Evolutionary conservation across 1,139 yeast species (phyloP).

Genomic region (Geotrichum fermentans): DNA sequence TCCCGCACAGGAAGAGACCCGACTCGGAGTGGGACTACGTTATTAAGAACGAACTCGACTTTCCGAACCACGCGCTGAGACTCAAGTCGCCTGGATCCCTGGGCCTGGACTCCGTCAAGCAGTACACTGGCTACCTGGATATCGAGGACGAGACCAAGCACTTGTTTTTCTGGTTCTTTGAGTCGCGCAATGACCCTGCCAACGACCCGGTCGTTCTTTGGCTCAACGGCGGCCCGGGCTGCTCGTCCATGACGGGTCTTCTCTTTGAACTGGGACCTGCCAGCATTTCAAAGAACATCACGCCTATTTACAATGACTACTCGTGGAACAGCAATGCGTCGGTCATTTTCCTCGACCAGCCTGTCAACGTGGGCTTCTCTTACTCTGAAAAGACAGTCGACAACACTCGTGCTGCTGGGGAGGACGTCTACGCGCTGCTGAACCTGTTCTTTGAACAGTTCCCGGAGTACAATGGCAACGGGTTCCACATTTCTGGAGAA

Average conservation of each 20-base stretch:
- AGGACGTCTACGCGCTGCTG: constrained; percentile 73
- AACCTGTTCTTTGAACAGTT: constrained; percentile 72
- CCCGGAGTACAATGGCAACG: constrained; percentile 52
- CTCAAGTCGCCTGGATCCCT: constrained; percentile 56
- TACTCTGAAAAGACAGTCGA: constrained; percentile 55
- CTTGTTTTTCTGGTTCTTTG: constrained; percentile 80
- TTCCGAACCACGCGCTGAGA: constrained; percentile 20
- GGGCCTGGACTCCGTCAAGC: constrained; percentile 69
- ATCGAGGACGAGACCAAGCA: constrained; percentile 73
- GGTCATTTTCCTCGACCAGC: constrained; percentile 90
- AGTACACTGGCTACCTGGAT: constrained; percentile 84
- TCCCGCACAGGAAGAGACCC: constrained; percentile 5
- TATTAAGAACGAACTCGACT: constrained; percentile 24
- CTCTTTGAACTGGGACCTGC: constrained; percentile 90
- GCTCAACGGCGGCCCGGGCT: constrained; percentile 92
- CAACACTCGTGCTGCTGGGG: constrained; percentile 66
- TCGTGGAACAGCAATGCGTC: constrained; percentile 90
- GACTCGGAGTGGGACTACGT: constrained; percentile 28
- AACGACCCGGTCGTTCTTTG: constrained; percentile 82
- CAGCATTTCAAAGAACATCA: constrained; percentile 57
- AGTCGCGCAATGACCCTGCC: constrained; percentile 80
- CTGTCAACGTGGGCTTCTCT: constrained; percentile 89
- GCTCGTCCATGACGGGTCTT: constrained; percentile 85
- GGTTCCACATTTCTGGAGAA: constrained; percentile 83
- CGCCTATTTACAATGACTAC: constrained; percentile 69